Evolutionary conservation across 2,329 filamentous ascomycete genomes (phyloP), one percentile per base, ranked within the genome.

Genomic region (Neurospora crassa): DNA sequence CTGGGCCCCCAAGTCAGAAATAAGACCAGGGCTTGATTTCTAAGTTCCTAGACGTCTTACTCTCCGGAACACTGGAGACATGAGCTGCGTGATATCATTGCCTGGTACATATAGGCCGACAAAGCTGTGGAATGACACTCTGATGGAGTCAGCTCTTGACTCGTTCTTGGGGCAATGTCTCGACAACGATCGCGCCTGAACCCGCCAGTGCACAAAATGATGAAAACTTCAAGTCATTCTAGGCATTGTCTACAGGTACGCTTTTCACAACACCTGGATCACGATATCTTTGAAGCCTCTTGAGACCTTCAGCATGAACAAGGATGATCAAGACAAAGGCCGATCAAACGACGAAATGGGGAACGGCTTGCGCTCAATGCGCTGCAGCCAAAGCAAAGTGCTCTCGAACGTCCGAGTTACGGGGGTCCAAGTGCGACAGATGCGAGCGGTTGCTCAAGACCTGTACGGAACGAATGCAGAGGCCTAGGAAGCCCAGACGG

Each of bases 391-490:
- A 69, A 24, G 53, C 45, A n/a, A 43, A 40, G 43, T 69, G 42
- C 10, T 53, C 40, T 24, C 24, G n/a, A 20, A 29, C n/a, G 14
- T 37, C n/a, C 29, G 20, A 42, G 29, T 29, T 11, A 24, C 68
- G 24, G 10, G 45, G 24, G 5, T 69, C 68, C 18, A 42, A 42
- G 29, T 37, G 41, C 7, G 20, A 34, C 14, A 69, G 73, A 41
- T 67, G 72, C 20, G 71, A 74, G 24, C 71, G 73, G 16, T 40
- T 74, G 67, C 59, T 73, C 68, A 74, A 74, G 70, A 68, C 69
- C 29, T 74, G 73, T 40, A 74, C 73, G 42, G 71, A 73, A 12
- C 72, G 73, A n/a, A 69, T 72, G 3, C 73, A 74, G 11, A 43
- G 68, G 2, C 71, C 73, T 5, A 71, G 73, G 42, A 74, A 73